Percentiles rank a stretch among this genome's conserved stretches.
Evolutionary conservation across 192 early-diverging fungal species (phyloP).

Genomic region (Rhizophlyctis rosea): DNA sequence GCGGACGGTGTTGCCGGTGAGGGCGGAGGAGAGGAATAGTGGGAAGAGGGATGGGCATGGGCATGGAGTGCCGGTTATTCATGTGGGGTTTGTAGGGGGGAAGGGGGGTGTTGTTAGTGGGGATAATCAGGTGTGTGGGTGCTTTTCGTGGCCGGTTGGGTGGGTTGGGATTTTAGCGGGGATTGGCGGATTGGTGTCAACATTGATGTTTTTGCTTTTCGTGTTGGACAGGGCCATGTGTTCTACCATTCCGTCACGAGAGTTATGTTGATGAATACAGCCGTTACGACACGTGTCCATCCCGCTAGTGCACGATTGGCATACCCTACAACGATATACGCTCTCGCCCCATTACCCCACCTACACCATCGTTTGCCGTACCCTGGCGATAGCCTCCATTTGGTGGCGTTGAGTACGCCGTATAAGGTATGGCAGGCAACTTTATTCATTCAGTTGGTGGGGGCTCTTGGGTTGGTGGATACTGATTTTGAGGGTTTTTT

Average conservation of each 20-base stretch:
- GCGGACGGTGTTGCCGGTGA: constrained; percentile 25
- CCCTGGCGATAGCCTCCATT: constrained; percentile 17
- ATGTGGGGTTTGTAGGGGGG: constrained; percentile 33
- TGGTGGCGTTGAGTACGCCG: constrained; percentile 33
- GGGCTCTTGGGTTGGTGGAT: too few species aligned
- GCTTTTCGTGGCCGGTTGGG: not conserved
- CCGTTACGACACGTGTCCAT: constrained; percentile 27
- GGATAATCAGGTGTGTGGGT: constrained; percentile 44
- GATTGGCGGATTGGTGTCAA: too few species aligned
- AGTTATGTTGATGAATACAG: constrained; percentile 19
- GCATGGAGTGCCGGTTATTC: constrained; percentile 32
- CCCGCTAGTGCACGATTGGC: not conserved
- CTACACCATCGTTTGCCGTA: constrained; percentile 1
- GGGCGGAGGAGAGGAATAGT: not conserved
- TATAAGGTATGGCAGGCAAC: constrained; percentile 32
- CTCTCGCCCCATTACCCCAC: constrained; percentile 20
- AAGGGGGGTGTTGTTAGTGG: constrained; percentile 38
- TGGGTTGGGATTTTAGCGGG: not conserved
- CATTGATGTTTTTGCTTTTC: constrained; percentile 1
- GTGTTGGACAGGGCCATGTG: constrained; percentile 31
- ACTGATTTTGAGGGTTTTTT: too few species aligned
- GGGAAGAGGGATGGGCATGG: constrained; percentile 36
- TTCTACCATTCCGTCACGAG: constrained; percentile 38
- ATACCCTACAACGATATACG: constrained; percentile 26
- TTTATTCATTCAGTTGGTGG: too few species aligned